Evolutionary conservation across 1,284 basidiomycete genomes (phyloP), one percentile per base, ranked within the genome.

Genomic region (Irpex sp.): DNA sequence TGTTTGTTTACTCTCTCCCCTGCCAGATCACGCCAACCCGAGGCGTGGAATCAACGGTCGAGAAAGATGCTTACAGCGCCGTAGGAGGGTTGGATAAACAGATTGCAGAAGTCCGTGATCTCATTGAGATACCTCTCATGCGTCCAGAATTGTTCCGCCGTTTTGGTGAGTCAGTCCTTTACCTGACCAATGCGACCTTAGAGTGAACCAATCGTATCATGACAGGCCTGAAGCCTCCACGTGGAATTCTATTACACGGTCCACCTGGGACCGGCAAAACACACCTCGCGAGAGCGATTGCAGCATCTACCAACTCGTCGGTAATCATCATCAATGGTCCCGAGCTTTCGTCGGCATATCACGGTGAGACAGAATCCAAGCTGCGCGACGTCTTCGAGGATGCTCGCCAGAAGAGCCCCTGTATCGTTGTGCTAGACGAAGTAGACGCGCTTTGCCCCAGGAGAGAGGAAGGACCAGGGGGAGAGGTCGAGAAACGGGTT

Each of bases 241-340:
- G 92, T 57, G 96, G 96, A 6, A 89, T 98, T 49, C 82, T 97
- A 4, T 84, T 98, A 0, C 91, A 97, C 74, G 96, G 96, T 13
- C 94, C 94, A 15, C 94, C 96, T 1, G 96, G 96, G 19, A 98
- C 96, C 4, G 96, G 96, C 11, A 98, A 97, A 77, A 97, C 96
- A 0, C 93, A 96, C 68, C 81, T 97, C 1, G 94, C 95, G 6
- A 88, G 94, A 60, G 93, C 94, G 6, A 95, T 97, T 62, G 91
- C 93, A 8, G 84, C 89, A 3, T 91, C 93, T 0, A 92, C 90
- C 0, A 84, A 84, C 37, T 91, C 94, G 31, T 88, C 89, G 26
- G 91, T 96, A 31, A 84, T 96, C 64, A 86, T 94, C 61, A 91
- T 98, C 72, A 97, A 97, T 68, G 97, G 97, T 0, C 94, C 97